These are phyloP conservation scores for Penicillium simplicissimum DNA, from an alignment of 495 filamentous ascomycete genomes.

Conservation along the genomic window DNA sequence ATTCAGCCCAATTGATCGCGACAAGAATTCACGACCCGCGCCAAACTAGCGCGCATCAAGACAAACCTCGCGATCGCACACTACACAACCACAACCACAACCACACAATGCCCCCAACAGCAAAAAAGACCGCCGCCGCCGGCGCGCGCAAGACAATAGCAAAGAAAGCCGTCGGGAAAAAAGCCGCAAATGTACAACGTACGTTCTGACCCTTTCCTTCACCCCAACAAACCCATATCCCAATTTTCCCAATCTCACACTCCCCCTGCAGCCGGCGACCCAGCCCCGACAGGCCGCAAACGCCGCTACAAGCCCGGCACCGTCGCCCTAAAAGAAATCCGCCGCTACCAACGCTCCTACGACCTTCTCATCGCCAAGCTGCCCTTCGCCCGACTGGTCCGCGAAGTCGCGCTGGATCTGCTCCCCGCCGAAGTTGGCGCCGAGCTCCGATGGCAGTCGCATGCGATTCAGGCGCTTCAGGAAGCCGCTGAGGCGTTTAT, in stretches of 20 bases:
- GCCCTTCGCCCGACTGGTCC: slow-evolving; percentile 85
- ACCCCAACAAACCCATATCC: too few relatives aligned
- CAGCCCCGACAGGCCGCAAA: slow-evolving; percentile 59
- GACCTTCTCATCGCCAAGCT: slow-evolving; percentile 80
- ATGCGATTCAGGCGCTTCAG: slow-evolving; percentile 86
- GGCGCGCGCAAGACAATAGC: slow-evolving; percentile 23
- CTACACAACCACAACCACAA: slow-evolving; percentile 15
- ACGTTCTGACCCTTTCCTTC: slow-evolving; percentile 16
- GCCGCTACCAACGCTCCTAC: slow-evolving; percentile 77
- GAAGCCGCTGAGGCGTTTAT: slow-evolving; percentile 92
- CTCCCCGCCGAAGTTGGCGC: slow-evolving; percentile 49
- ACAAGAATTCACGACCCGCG: not conserved
- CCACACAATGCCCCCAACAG: slow-evolving; percentile 12
- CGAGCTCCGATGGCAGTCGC: slow-evolving; percentile 86
- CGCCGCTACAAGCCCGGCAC: slow-evolving; percentile 85
- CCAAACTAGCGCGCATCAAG: not conserved
- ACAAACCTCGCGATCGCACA: not conserved
- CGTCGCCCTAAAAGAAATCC: slow-evolving; percentile 80
- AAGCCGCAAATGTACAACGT: slow-evolving; percentile 43
- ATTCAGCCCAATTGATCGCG: slow-evolving; percentile 14
- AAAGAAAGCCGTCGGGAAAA: slow-evolving; percentile 28
- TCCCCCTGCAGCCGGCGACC: slow-evolving; percentile 64
- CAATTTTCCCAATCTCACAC: slow-evolving; percentile 1
- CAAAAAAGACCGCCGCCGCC: slow-evolving; percentile 11
- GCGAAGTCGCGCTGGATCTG: slow-evolving; percentile 74